Base-by-base conservation (phyloP, 257 asterid genomes). In the Scutellaria baicalensis region DNA sequence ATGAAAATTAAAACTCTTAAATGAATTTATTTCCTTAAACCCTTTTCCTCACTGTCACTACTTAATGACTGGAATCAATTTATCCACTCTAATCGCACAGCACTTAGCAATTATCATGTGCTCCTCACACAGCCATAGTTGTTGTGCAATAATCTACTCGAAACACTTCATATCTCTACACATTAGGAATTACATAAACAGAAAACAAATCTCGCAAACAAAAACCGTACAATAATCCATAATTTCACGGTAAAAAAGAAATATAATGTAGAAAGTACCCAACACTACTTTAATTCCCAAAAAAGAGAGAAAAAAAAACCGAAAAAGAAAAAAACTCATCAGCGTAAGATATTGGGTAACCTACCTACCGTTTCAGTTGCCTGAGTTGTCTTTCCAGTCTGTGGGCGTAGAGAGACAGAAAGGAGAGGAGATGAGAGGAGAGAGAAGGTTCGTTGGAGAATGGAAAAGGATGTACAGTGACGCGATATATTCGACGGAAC, bases 401-500 rank as follows among this genome's bases (percentile, higher is more conserved):
- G 43, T 20, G 58, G 6, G 50, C 51, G 77, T 13, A 17, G 71
- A 14, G 78, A 21, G 74, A 55, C n/a, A n/a, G n/a, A n/a, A n/a
- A n/a, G n/a, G n/a, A n/a, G n/a, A n/a, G n/a, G n/a, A n/a, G n/a
- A n/a, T n/a, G n/a, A n/a, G n/a, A n/a, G n/a, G 71, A 38, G 74
- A 64, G 66, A 75, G 68, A 51, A 68, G 56, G 71, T 71, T 67
- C 69, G 67, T 65, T 68, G 73, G 80, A 67, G 71, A 78, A 62
- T 39, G 78, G 79, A 73, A 72, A 54, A 60, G 77, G 39, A 36
- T 72, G 57, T 58, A 56, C 71, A 55, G 78, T 68, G 48, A 6
- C 62, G 20, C 64, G 7, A 54, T 78, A 66, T 79, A 88, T 80
- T 64, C 64, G 84, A 71, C 92, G 92, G 89, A 85, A 77, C 73